Percentiles rank a stretch among this genome's conserved stretches.
phyloP scores from a whole-genome alignment of 768 basidiomycete genomes.

The Boletus rex-veris region DNA sequence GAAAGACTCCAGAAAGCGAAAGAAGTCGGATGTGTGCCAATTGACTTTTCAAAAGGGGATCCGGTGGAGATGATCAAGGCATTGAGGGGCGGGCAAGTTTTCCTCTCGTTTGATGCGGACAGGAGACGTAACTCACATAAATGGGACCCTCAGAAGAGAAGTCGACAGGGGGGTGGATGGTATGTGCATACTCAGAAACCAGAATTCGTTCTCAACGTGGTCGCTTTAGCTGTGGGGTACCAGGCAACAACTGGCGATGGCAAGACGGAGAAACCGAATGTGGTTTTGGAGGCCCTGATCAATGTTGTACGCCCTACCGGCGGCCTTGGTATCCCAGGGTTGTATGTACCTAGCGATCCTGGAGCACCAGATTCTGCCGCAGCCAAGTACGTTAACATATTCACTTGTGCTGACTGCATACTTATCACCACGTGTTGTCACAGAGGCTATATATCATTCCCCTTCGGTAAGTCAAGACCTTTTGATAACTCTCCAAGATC shows the following conservation, averaged over 20 bases:
- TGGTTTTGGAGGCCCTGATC: constrained; percentile 44
- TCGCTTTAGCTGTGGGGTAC: constrained; percentile 42
- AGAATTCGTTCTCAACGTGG: background rate
- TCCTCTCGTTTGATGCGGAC: background rate
- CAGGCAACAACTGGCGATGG: constrained; percentile 47
- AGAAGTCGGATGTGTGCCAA: constrained; percentile 46
- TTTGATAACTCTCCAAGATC: background rate
- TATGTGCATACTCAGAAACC: background rate
- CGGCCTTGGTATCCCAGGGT: constrained; percentile 48
- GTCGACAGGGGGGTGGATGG: background rate
- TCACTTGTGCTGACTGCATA: too few species aligned
- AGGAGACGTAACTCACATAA: background rate
- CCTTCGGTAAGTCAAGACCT: background rate
- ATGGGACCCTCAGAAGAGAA: background rate
- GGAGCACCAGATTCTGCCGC: constrained; percentile 52
- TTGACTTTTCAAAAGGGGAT: constrained; percentile 33
- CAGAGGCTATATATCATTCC: constrained; percentile 1
- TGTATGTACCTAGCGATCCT: constrained; percentile 56
- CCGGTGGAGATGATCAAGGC: background rate
- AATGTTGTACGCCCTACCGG: too few species aligned
- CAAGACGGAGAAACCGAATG: constrained; percentile 53
- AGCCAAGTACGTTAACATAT: constrained; percentile 30
- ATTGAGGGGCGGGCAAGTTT: background rate
- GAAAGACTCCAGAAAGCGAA: constrained; percentile 40
- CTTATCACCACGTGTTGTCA: too few species aligned